A percentile compares a stretch with the other conserved stretches of the same genome.
Conservation (phyloP, 768 basidiomycete genomes). For the Lactarius sp. region DNA sequence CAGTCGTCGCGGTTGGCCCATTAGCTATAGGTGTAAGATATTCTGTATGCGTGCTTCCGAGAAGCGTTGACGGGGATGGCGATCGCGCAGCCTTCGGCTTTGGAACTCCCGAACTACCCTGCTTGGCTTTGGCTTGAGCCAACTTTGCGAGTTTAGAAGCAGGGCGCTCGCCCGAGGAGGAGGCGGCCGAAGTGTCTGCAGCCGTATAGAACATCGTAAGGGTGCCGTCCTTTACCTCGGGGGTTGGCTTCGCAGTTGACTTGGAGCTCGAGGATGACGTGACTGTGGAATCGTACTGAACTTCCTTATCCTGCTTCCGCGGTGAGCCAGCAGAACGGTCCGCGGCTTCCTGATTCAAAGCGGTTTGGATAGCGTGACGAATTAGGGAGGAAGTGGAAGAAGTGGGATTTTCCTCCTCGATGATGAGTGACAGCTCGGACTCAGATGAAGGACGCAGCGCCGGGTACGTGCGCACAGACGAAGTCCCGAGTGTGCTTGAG, state of each 20-base stretch:
- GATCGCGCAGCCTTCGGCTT: conserved; percentile 27
- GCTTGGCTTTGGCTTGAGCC: conserved; percentile 54
- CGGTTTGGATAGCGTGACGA: conserved; percentile 61
- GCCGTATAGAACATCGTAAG: conserved; percentile 8
- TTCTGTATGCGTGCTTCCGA: conserved; percentile 55
- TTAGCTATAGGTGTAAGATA: conserved; percentile 78
- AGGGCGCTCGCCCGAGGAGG: conserved; percentile 27
- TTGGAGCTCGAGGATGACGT: conserved; percentile 21
- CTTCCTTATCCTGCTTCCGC: conserved; percentile 10
- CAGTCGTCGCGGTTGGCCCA: conserved; percentile 75
- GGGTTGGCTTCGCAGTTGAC: conserved; percentile 15
- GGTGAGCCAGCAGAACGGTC: conserved; percentile 33
- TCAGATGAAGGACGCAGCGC: conserved; percentile 60
- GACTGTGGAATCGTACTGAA: conserved; percentile 13
- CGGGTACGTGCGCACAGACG: conserved; percentile 70
- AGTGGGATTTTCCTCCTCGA: conserved; percentile 11
- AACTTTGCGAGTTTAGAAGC: conserved; percentile 72
- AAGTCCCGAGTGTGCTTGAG: conserved; percentile 41
- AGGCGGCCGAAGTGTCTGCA: background rate
- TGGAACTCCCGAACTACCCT: conserved; percentile 28
- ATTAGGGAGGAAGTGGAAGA: conserved; percentile 59
- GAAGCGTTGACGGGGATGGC: conserved; percentile 28
- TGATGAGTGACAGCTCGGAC: conserved; percentile 37
- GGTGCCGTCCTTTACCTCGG: conserved; percentile 7
- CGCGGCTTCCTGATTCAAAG: conserved; percentile 54